A percentile compares a stretch with the other conserved stretches of the same genome.
Evolutionary conservation across 352 stramenopile species (phyloP).

Genomic region (Globisporangium parvum): DNA sequence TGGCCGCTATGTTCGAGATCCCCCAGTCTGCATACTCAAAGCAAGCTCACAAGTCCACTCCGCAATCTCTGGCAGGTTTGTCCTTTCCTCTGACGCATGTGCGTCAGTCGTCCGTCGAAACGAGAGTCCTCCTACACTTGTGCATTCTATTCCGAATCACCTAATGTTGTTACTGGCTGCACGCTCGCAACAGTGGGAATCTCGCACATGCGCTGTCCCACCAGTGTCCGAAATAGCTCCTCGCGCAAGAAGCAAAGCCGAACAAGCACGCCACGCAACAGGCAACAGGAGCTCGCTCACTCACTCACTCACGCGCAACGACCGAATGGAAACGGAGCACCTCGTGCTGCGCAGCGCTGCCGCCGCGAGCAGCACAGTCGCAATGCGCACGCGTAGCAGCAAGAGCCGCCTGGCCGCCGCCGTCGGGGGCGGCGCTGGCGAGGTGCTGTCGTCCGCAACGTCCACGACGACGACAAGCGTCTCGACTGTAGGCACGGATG

Average conservation of each 20-base stretch:
- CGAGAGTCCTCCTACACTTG: not conserved
- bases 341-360: constrained; percentile 7
- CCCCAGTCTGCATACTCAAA: not conserved
- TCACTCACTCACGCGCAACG: not conserved
- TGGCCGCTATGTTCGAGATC: not conserved
- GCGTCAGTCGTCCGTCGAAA: not conserved
- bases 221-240: constrained; percentile 11
- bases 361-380: not conserved
- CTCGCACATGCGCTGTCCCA: not conserved
- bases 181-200: not conserved
- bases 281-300: not conserved
- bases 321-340: constrained; percentile 14
- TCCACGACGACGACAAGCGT: constrained; percentile 4
- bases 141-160: not conserved
- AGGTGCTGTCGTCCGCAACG: constrained; percentile 1
- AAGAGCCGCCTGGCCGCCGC: constrained; percentile 5
- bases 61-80: not conserved
- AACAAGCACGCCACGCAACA: not conserved
- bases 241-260: not conserved
- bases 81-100: not conserved
- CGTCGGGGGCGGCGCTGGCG: not conserved
- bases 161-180: not conserved
- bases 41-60: not conserved
- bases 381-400: constrained; percentile 17
- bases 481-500: not conserved